Evolutionary conservation across 352 stramenopile genomes (phyloP).

Genomic region (Phytopythium sindhum): DNA sequence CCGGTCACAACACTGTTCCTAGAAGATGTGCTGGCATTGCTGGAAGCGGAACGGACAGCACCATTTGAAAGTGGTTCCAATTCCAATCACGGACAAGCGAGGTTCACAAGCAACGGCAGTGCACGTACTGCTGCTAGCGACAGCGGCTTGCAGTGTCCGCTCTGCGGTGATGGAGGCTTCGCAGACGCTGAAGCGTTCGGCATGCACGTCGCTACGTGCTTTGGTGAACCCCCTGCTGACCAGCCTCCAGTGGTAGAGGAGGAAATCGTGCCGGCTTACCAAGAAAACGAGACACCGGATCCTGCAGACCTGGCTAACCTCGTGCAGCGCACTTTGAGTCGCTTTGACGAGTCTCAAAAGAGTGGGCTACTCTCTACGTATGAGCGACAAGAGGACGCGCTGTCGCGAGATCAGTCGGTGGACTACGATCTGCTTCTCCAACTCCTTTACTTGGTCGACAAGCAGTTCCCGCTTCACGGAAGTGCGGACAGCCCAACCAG

Average conservation of each 20-base stretch:
- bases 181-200: conserved; percentile 82
- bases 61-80: conserved; percentile 9
- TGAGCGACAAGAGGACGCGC: conserved; percentile 52
- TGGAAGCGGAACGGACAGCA: conserved; percentile 29
- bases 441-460: conserved; percentile 56
- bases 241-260: background rate
- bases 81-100: background rate
- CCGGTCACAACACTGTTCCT: conserved; percentile 93
- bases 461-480: conserved; percentile 46
- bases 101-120: conserved; percentile 10
- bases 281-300: conserved; percentile 6
- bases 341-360: conserved; percentile 32
- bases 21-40: conserved; percentile 74
- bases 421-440: conserved; percentile 70
- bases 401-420: conserved; percentile 59
- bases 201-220: conserved; percentile 82
- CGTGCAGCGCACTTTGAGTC: conserved; percentile 29
- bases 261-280: background rate
- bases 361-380: conserved; percentile 47
- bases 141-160: conserved; percentile 62
- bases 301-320: conserved; percentile 31
- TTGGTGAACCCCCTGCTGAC: conserved; percentile 37
- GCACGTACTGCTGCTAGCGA: conserved; percentile 2
- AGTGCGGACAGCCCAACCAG: conserved; percentile 15
- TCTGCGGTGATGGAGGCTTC: conserved; percentile 78